Evolutionary conservation across 2,329 filamentous ascomycete species (phyloP), one percentile per base, ranked within the genome.

Genomic region (Colletotrichum sp.): DNA sequence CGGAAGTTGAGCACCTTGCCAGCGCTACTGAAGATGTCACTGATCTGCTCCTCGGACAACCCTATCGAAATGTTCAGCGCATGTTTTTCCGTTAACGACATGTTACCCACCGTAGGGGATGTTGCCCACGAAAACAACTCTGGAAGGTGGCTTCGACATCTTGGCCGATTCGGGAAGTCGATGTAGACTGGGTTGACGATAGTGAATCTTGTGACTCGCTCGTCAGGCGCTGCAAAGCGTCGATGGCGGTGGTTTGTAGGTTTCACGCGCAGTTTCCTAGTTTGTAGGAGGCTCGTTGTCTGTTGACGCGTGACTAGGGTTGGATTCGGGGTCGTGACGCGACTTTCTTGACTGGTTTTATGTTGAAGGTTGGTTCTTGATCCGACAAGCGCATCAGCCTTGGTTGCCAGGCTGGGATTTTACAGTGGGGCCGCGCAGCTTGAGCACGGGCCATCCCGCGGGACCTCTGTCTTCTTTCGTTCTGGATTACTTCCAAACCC

Each of bases 41-140:
- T 94, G 80, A 99, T 98, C 84, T 98, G 95, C 84, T 98, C 96
- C 86, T 99, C 97, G 34, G 96, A 98, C 78, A 98, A 93, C 78
- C 96, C 96, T 98, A 81, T n/a, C 28, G 27, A n/a, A 12, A 22
- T 13, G 32, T n/a, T 28, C 8, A 39, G 48, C 9, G 66, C 62
- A 39, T 16, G 22, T 25, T 15, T 22, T 30, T 71, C 55, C 7
- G 22, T 30, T 6, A 12, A 4, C 34, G 1, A 13, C 25, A 7
- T n/a, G 25, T 3, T 4, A 80, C 86, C 78, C 86, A 93, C 93
- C 94, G 85, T 96, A 96, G n/a, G 93, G 93, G 79, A 95, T 96
- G 82, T 96, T 96, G 78, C 94, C 95, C 74, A 96, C 94, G 83
- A 97, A 97, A 76, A 96, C 94, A 32, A 96, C 94, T 77, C 94